phyloP scores from a whole-genome alignment of 2,329 filamentous ascomycete genomes.

The Neoarthrinium moseri region DNA sequence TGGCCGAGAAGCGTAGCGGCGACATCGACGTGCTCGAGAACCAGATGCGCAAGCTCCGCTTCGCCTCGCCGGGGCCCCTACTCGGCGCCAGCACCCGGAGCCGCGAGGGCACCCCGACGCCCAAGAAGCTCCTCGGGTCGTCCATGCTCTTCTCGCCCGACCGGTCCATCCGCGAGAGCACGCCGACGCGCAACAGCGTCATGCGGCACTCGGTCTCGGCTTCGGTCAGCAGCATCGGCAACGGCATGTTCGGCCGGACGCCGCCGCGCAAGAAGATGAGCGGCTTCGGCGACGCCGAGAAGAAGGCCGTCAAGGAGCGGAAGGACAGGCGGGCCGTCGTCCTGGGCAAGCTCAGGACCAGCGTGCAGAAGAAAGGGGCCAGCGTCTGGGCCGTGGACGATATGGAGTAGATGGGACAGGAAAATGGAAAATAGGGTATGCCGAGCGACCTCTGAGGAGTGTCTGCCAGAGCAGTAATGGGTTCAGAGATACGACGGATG shows the following conservation, averaged over 20 bases:
- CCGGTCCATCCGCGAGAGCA: conserved; percentile 32
- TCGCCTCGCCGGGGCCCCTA: conserved; percentile 45
- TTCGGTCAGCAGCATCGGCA: conserved; percentile 34
- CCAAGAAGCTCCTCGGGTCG: conserved; percentile 21
- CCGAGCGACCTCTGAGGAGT: no score
- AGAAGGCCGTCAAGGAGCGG: conserved; percentile 53
- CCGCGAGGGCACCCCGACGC: conserved; percentile 43
- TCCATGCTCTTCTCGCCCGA: conserved; percentile 37
- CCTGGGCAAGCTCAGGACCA: conserved; percentile 48
- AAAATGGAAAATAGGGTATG: background rate
- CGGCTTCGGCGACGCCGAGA: conserved; percentile 60
- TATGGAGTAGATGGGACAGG: conserved; percentile 27
- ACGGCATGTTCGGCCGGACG: conserved; percentile 31
- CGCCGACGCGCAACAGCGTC: conserved; percentile 35
- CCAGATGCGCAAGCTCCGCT: conserved; percentile 73
- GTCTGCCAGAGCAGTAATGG: no score
- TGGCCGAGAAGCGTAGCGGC: conserved; percentile 87
- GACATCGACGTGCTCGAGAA: conserved; percentile 89
- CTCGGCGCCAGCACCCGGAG: conserved; percentile 34
- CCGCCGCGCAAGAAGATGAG: conserved; percentile 61
- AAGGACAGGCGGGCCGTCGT: conserved; percentile 52
- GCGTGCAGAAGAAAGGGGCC: conserved; percentile 48
- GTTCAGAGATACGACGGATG: no score
- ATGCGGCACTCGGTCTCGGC: conserved; percentile 42
- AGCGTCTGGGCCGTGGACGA: conserved; percentile 49